phyloP scores from a whole-genome alignment of 208 protist genomes.

The Leishmania mexicana region DNA sequence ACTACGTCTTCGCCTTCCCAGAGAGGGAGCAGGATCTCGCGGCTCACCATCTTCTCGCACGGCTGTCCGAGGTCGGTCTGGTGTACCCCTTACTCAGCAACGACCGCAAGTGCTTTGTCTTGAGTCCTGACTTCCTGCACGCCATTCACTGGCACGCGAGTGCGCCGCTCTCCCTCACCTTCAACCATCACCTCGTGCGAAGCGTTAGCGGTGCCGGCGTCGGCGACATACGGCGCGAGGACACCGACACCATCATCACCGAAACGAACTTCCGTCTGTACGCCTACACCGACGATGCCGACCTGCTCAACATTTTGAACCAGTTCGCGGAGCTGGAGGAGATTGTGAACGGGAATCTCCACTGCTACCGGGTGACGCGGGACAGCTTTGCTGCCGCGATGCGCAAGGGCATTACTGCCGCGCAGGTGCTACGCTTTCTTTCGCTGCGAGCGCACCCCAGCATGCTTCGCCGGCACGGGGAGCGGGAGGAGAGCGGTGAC shows the following conservation, averaged over 20 bases:
- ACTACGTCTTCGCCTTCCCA: slow-evolving; percentile 70
- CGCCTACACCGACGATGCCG: slow-evolving; percentile 78
- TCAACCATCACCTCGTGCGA: slow-evolving; percentile 39
- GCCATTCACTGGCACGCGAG: slow-evolving; percentile 68
- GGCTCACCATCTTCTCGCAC: slow-evolving; percentile 68
- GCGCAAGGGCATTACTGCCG: slow-evolving; percentile 69
- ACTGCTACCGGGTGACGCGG: slow-evolving; percentile 85
- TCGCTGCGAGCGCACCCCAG: slow-evolving; percentile 86
- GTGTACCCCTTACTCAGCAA: slow-evolving; percentile 65
- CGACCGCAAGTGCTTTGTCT: slow-evolving; percentile 59
- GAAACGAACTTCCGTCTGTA: slow-evolving; percentile 93
- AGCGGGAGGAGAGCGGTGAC: background rate
- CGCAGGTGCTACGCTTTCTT: slow-evolving; percentile 84
- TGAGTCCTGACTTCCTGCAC: slow-evolving; percentile 82
- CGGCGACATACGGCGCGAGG: slow-evolving; percentile 64
- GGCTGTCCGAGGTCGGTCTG: slow-evolving; percentile 81
- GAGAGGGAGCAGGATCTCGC: slow-evolving; percentile 46
- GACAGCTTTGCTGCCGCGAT: slow-evolving; percentile 78
- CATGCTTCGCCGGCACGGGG: slow-evolving; percentile 64
- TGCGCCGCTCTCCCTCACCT: slow-evolving; percentile 62
- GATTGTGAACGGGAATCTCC: slow-evolving; percentile 61
- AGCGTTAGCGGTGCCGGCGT: background rate
- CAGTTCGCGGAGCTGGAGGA: slow-evolving; percentile 82
- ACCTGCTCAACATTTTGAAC: slow-evolving; percentile 81
- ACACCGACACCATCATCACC: slow-evolving; percentile 91